These are phyloP conservation scores for Circinella umbellata DNA, from an alignment of 371 early-diverging fungal species.

Conservation along the genomic window DNA sequence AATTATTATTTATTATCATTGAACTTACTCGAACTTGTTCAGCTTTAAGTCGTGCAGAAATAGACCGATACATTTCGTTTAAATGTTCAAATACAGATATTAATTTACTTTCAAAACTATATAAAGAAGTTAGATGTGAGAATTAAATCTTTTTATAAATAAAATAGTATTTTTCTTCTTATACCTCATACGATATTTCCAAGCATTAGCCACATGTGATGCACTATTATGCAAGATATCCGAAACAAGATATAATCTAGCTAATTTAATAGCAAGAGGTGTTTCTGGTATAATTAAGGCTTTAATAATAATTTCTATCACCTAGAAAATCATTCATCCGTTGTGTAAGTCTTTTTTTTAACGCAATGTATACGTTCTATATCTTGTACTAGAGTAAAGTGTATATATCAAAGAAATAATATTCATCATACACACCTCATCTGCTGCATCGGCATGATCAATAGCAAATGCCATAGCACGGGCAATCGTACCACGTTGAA, in stretches of 20 bases:
- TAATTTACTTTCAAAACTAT: constrained; percentile 71
- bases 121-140: neutral
- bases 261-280: constrained; percentile 70
- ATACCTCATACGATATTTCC: constrained; percentile 79
- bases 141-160: no score
- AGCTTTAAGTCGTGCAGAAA: constrained; percentile 78
- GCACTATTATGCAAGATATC: constrained; percentile 90
- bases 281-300: constrained; percentile 66
- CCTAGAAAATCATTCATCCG: constrained; percentile 30
- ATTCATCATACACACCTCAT: constrained; percentile 53
- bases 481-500: constrained; percentile 75
- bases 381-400: neutral
- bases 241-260: constrained; percentile 80
- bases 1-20: neutral
- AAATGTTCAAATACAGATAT: constrained; percentile 74
- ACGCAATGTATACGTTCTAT: no score
- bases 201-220: constrained; percentile 81
- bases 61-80: constrained; percentile 67
- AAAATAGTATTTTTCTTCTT: neutral
- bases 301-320: constrained; percentile 69
- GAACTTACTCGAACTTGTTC: constrained; percentile 76
- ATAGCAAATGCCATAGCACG: constrained; percentile 88
- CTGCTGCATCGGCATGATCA: constrained; percentile 83
- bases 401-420: no score
- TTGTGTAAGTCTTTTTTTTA: no score